Conservation (phyloP, 179 eudicot genomes). For the Corrigiola litoralis region DNA sequence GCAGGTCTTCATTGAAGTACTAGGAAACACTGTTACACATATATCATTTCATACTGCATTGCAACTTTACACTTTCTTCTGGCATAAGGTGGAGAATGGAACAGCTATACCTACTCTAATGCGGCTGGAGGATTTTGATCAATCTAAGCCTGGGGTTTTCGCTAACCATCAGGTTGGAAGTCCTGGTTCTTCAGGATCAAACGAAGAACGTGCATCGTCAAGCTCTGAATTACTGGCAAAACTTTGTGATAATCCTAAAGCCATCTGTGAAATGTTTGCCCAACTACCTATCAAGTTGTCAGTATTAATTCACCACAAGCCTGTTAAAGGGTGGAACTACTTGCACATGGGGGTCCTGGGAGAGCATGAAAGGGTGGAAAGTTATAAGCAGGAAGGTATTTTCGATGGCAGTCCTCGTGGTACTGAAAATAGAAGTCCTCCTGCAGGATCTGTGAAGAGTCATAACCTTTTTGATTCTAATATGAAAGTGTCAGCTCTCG, state of each 20-base stretch:
- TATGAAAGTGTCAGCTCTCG: constrained; percentile 22
- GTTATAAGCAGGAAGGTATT: constrained; percentile 44
- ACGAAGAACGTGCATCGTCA: constrained; percentile 25
- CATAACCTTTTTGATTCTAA: constrained; percentile 37
- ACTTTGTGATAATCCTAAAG: constrained; percentile 41
- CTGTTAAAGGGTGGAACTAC: constrained; percentile 58
- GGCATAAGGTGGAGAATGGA: constrained; percentile 46
- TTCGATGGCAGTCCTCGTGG: constrained; percentile 33
- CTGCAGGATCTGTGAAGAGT: constrained; percentile 39
- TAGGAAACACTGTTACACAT: constrained; percentile 39
- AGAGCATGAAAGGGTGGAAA: constrained; percentile 48
- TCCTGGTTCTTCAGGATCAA: constrained; percentile 23
- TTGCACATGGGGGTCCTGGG: constrained; percentile 34
- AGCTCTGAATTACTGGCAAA: constrained; percentile 44
- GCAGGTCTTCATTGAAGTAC: constrained; percentile 38
- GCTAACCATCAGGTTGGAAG: constrained; percentile 26
- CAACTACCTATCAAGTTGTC: constrained; percentile 40
- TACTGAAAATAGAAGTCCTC: constrained; percentile 40
- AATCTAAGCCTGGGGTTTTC: constrained; percentile 20
- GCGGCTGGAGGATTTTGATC: constrained; percentile 40
- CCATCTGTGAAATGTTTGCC: constrained; percentile 39
- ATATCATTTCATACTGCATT: constrained; percentile 45
- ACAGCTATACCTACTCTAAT: constrained; percentile 26
- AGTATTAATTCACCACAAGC: constrained; percentile 39
- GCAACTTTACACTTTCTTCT: constrained; percentile 55